Conservation (phyloP, 2,329 filamentous ascomycete species). For the Rhytidhysteron rufulum region DNA sequence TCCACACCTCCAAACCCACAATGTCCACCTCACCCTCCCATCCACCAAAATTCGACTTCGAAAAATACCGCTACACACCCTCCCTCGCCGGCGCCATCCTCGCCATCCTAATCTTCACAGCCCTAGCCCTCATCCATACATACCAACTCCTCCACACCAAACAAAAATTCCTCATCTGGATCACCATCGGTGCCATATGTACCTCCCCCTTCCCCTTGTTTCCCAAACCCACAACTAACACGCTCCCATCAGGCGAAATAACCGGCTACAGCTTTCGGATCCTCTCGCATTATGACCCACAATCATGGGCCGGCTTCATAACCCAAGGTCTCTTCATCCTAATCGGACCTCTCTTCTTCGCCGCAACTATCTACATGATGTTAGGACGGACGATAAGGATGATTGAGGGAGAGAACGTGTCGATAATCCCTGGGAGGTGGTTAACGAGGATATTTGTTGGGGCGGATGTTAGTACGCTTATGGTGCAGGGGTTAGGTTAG, state of each 20-base stretch:
- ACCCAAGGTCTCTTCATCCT: conserved; percentile 41
- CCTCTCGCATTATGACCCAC: conserved; percentile 33
- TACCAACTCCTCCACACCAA: conserved; percentile 15
- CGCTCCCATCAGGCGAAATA: conserved; percentile 35
- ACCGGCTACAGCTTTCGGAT: conserved; percentile 40
- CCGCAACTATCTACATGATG: conserved; percentile 47
- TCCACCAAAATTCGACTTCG: conserved; percentile 26
- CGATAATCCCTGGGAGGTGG: conserved; percentile 23
- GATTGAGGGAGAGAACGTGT: conserved; percentile 21
- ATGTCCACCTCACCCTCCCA: too few species aligned
- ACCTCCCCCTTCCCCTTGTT: conserved; percentile 3
- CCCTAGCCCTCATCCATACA: conserved; percentile 18
- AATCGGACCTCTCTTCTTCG: conserved; percentile 44
- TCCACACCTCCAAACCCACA: too few species aligned
- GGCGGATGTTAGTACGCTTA: conserved; percentile 24
- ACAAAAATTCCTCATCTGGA: conserved; percentile 20
- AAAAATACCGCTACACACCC: conserved; percentile 31
- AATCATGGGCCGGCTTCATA: conserved; percentile 38
- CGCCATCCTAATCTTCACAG: conserved; percentile 19
- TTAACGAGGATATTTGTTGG: conserved; percentile 26
- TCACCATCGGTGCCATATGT: conserved; percentile 25
- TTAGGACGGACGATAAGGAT: conserved; percentile 37
- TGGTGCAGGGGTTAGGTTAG: conserved; percentile 30
- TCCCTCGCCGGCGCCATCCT: conserved; percentile 21
- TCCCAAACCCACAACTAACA: not conserved